Base-by-base conservation (phyloP, 257 asterid genomes). In the Scutellaria galericulata region DNA sequence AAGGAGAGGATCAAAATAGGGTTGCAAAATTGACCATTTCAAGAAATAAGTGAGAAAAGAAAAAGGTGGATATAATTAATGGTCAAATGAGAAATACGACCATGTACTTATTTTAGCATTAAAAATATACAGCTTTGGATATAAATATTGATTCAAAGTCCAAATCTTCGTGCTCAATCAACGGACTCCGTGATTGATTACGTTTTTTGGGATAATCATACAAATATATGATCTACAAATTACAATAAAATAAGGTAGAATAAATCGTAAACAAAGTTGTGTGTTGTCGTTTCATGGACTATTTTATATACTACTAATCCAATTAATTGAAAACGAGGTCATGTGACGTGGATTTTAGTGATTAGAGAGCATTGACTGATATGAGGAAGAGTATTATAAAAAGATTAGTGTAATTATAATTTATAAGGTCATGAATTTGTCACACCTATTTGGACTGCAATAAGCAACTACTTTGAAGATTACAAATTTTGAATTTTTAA, bases 81-180 rank as follows among this genome's bases (percentile, higher is more conserved):
- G 77, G 83, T 75, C 81, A 83, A 77, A 76, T 64, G 59, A 65
- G 70, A 73, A 70, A 60, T 67, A 71, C 57, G 85, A 80, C 77
- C 5, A 9, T n/a, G 56, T 47, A 27, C 54, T 41, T 20, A 53
- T 14, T 50, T 20, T 56, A 46, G 31, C 6, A 75, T 78, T 77
- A 24, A 74, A 71, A 68, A 53, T 48, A 31, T 47, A 15, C 51
- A 70, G 65, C 37, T 62, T 63, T 53, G 70, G 64, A 24, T 71
- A 59, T 67, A 71, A 66, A 45, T 75, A 15, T 55, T 39, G 27
- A 56, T 79, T 82, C 72, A 76, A 77, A 77, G 86, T 82, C 86
- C 55, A 71, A 68, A 77, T 68, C 42, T 48, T 22, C 59, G 58
- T 65, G 83, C 88, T 45, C 51, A 74, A 65, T 70, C 71, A 18